phyloP scores from a whole-genome alignment of 192 early-diverging fungal genomes.

The Rhizoclosmatium sp. region DNA sequence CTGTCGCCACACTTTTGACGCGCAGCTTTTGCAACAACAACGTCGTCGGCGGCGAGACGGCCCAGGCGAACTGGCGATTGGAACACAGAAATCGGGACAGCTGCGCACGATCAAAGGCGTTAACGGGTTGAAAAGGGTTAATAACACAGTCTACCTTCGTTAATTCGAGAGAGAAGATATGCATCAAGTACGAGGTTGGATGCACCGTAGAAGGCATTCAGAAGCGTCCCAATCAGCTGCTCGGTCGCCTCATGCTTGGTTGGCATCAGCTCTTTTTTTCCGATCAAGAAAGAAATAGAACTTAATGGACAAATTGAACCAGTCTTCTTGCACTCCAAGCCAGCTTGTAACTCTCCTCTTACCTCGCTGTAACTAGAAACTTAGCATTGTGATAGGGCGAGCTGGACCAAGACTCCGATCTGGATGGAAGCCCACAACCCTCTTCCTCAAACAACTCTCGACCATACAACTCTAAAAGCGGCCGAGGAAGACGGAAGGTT shows the following conservation, averaged over 20 bases:
- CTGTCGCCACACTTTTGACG: slow-evolving; percentile 2
- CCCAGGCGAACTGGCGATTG: slow-evolving; percentile 20
- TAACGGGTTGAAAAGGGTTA: background rate
- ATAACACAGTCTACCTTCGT: background rate
- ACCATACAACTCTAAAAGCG: background rate
- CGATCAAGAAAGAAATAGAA: too few relatives aligned
- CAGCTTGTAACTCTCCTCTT: too few relatives aligned
- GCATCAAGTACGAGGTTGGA: slow-evolving; percentile 16
- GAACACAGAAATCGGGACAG: slow-evolving; percentile 35
- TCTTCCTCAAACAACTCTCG: background rate
- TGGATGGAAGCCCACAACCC: background rate
- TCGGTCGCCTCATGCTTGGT: background rate
- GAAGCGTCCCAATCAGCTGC: background rate
- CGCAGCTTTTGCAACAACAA: slow-evolving; percentile 46
- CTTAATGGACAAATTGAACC: too few relatives aligned
- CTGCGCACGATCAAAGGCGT: background rate
- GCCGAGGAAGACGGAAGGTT: background rate
- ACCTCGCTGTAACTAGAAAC: too few relatives aligned
- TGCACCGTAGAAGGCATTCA: slow-evolving; percentile 12
- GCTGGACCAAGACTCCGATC: background rate
- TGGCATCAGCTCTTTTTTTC: too few relatives aligned
- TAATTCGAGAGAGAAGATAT: background rate
- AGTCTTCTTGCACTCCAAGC: too few relatives aligned
- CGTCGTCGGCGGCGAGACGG: slow-evolving; percentile 35
- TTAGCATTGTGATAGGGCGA: too few relatives aligned